Percentiles rank a stretch among this genome's conserved stretches.
Evolutionary conservation across 768 basidiomycete genomes (phyloP).

Genomic region (Tylopilus felleus): DNA sequence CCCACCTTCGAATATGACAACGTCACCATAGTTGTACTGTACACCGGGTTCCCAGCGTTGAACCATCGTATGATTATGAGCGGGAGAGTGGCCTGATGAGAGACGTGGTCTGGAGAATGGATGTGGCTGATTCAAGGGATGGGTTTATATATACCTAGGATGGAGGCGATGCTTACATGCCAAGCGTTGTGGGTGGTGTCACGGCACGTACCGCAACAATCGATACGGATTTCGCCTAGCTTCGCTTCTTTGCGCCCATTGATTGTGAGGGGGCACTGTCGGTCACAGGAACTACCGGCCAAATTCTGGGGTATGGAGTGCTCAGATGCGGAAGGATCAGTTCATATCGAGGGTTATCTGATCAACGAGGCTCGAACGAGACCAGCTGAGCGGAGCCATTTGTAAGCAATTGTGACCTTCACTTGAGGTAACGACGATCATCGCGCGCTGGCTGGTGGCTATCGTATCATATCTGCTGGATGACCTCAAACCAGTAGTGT

Average conservation of each 20-base stretch:
- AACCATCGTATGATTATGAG: slow-evolving; percentile 33
- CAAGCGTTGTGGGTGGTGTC: background rate
- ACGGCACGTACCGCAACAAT: slow-evolving; percentile 3
- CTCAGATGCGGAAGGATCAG: slow-evolving; percentile 10
- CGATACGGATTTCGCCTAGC: slow-evolving; percentile 2
- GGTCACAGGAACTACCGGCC: background rate
- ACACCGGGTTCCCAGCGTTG: slow-evolving; percentile 61
- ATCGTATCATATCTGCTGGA: too few relatives aligned
- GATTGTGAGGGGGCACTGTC: too few relatives aligned
- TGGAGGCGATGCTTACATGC: slow-evolving; percentile 5
- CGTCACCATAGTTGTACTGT: slow-evolving; percentile 49
- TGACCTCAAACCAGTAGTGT: too few relatives aligned
- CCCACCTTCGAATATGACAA: slow-evolving; percentile 56
- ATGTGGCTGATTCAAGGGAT: background rate
- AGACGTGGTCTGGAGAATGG: slow-evolving; percentile 1
- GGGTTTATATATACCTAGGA: slow-evolving; percentile 20
- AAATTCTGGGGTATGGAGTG: background rate
- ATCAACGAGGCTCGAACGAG: slow-evolving; percentile 18
- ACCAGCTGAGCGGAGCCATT: background rate
- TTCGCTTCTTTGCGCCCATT: background rate
- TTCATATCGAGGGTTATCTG: slow-evolving; percentile 21
- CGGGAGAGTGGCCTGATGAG: slow-evolving; percentile 5
- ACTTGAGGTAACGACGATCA: too few relatives aligned
- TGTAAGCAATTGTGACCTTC: too few relatives aligned
- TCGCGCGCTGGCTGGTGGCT: too few relatives aligned